These are phyloP conservation scores for Camelina hispida DNA, from an alignment of 345 rosid genomes.

Conservation along the genomic window DNA sequence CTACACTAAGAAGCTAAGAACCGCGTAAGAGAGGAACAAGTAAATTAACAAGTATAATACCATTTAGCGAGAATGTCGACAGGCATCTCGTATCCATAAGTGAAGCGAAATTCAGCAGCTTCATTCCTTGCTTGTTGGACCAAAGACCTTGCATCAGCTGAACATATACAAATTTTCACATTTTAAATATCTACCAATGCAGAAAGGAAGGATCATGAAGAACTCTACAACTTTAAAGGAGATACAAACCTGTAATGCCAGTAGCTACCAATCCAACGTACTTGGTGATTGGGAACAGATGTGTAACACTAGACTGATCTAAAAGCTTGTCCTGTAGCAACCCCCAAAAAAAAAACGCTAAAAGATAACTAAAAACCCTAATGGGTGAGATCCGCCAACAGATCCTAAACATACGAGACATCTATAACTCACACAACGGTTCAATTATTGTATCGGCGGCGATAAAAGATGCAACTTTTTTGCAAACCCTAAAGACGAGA, in stretches of 20 bases:
- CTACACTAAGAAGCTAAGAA: not conserved
- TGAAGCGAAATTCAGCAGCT: slow-evolving; percentile 93
- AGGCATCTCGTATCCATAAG: slow-evolving; percentile 97
- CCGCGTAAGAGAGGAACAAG: not conserved
- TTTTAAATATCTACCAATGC: too few species aligned
- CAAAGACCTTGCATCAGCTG: slow-evolving; percentile 98
- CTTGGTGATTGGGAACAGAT: slow-evolving; percentile 89
- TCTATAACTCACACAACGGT: not conserved
- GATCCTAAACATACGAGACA: not conserved
- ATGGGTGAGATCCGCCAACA: not conserved
- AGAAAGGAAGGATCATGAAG: not conserved
- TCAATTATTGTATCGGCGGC: not conserved
- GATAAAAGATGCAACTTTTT: not conserved
- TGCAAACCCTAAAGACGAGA: not conserved
- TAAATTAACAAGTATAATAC: slow-evolving; percentile 28
- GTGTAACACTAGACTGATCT: slow-evolving; percentile 92
- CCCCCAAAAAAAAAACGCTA: not conserved
- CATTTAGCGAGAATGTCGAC: slow-evolving; percentile 80
- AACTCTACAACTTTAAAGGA: not conserved
- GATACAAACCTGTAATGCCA: slow-evolving; percentile 79
- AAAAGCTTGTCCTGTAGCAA: slow-evolving; percentile 89
- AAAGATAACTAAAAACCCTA: not conserved
- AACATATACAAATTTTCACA: too few species aligned
- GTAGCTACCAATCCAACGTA: slow-evolving; percentile 90
- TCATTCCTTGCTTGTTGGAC: slow-evolving; percentile 97